A percentile compares a stretch with the other conserved stretches of the same genome.
Conservation (phyloP, 495 filamentous ascomycete species). For the Glonium stellatum region DNA sequence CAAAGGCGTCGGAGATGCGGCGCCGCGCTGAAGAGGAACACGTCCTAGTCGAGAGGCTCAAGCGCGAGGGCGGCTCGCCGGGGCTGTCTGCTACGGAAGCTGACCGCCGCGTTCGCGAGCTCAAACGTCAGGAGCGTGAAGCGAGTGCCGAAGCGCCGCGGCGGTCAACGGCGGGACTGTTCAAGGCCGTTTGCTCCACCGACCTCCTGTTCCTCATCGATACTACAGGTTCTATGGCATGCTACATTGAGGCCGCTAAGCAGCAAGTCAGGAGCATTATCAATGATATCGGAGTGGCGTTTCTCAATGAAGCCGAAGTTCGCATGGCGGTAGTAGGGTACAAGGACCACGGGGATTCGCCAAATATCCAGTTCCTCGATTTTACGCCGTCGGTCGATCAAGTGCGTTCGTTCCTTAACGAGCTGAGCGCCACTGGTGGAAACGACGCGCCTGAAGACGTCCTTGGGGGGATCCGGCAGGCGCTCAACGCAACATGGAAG, state of each 20-base stretch:
- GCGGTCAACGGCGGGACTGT: constrained; percentile 26
- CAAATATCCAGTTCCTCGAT: constrained; percentile 36
- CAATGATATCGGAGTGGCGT: constrained; percentile 31
- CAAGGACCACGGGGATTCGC: constrained; percentile 34
- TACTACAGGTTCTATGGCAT: constrained; percentile 34
- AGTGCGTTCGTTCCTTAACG: constrained; percentile 26
- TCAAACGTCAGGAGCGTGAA: too few relatives aligned
- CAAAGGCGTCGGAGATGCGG: too few relatives aligned
- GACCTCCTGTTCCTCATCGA: constrained; percentile 41
- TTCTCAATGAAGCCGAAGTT: constrained; percentile 33
- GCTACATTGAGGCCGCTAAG: constrained; percentile 35
- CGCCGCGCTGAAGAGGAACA: too few relatives aligned
- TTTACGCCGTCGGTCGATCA: constrained; percentile 29
- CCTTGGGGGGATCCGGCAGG: constrained; percentile 31
- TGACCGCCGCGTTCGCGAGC: too few relatives aligned
- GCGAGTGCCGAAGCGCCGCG: constrained; percentile 11
- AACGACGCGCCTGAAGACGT: constrained; percentile 35
- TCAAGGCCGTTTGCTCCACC: constrained; percentile 35
- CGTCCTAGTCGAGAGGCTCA: too few relatives aligned
- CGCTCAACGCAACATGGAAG: constrained; percentile 30
- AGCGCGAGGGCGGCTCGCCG: too few relatives aligned
- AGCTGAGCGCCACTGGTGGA: constrained; percentile 27
- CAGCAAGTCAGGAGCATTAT: constrained; percentile 35
- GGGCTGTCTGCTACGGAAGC: too few relatives aligned
- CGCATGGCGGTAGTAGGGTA: constrained; percentile 37